Evolutionary conservation across 1,139 yeast genomes (phyloP), one percentile per base, ranked within the genome.

Genomic region (Kodamaea sp.): DNA sequence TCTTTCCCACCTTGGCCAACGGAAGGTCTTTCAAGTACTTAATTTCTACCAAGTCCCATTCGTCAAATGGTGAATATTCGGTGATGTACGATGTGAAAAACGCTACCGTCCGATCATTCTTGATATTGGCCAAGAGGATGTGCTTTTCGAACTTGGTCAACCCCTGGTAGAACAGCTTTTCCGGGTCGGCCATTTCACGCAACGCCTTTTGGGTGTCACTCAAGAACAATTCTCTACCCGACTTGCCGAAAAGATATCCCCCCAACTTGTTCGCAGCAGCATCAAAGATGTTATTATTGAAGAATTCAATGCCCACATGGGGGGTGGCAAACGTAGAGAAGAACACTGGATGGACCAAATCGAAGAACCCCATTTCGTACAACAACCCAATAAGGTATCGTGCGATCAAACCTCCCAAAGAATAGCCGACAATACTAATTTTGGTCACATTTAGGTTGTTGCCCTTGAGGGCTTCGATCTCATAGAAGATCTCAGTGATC

Each of bases 241-340:
- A 76, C 36, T 73, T 68, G 0, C 96, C 96, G 19, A 88, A 64
- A 3, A 85, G 50, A 40, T 70, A 70, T 1, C 78, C 66, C 0
- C 96, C 96, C 13, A 83, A 34, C 8, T 59, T 49, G 48, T 84
- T 85, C 34, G 85, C 63, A 1, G 76, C 32, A 10, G 55, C 48
- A 37, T 78, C 75, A 38, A 73, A 62, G 8, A 70, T 39, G 8
- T 66, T 57, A 8, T 63, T 57, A 12, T 59, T 59, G 48, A 66
- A 73, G 47, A 76, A 76, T 28, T 70, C 71, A 9, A 84, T 73
- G 0, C 96, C 96, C 6, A 87, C 65, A 61, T 90, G 97, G 1
- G 97, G 97, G 2, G 96, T 82, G 2, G 97, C 97, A 65, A 89
- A 83, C 0, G 96, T 85, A 11, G 89, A 72, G 52, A 83, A 83